These are phyloP conservation scores for Magnolia changhungtana DNA, from an alignment of 164 flowering plant genomes.

Conservation along the genomic window DNA sequence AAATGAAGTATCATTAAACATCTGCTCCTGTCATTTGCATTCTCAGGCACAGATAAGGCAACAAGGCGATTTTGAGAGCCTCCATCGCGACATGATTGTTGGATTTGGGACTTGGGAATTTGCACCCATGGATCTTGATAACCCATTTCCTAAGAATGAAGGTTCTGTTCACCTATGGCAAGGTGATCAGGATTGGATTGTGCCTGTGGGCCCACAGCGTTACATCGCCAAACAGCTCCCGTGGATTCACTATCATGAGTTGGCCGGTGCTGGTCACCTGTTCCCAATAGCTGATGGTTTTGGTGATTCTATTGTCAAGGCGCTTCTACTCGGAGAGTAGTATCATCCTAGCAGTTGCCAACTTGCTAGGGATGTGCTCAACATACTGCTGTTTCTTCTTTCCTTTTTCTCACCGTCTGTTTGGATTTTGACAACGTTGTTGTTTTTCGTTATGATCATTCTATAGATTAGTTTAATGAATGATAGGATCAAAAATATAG, in stretches of 20 bases:
- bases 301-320: constrained; percentile 18
- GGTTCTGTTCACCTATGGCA: constrained; percentile 80
- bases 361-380: too few species aligned
- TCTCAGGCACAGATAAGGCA: constrained; percentile 49
- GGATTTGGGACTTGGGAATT: constrained; percentile 80
- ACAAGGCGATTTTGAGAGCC: constrained; percentile 62
- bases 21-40: neutral
- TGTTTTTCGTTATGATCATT: too few species aligned
- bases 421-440: too few species aligned
- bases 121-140: constrained; percentile 52
- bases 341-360: neutral
- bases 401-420: neutral
- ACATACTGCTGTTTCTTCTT: too few species aligned
- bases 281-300: constrained; percentile 41
- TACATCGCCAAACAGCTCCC: constrained; percentile 51
- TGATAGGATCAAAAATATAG: too few species aligned
- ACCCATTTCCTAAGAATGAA: constrained; percentile 54
- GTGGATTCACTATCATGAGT: constrained; percentile 72
- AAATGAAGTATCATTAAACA: neutral
- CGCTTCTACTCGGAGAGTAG: constrained; percentile 19
- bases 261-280: constrained; percentile 55
- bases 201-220: constrained; percentile 49
- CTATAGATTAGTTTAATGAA: too few species aligned
- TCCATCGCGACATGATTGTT: constrained; percentile 48
- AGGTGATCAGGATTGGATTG: constrained; percentile 58